Percentiles rank a stretch among this genome's conserved stretches.
Evolutionary conservation across 73 alveolate species (phyloP).

Genomic region (Stentor coeruleus): DNA sequence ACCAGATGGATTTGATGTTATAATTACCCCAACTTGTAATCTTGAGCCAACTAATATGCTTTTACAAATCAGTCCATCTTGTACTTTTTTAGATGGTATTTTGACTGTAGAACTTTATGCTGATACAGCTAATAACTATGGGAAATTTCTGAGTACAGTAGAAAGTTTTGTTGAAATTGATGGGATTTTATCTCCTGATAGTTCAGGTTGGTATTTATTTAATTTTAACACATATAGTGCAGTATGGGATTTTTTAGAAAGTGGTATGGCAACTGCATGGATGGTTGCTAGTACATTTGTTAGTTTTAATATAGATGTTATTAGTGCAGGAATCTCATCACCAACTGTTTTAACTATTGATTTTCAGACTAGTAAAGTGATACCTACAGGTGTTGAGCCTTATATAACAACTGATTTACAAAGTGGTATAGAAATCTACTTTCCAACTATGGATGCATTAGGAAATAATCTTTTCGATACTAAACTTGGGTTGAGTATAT

Average conservation of each 20-base stretch:
- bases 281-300: not conserved
- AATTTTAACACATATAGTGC: constrained; percentile 21
- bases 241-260: constrained; percentile 24
- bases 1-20: not conserved
- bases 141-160: not conserved
- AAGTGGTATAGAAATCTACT: constrained; percentile 6
- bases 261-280: constrained; percentile 13
- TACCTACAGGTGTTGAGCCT: constrained; percentile 23
- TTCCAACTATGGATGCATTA: not conserved
- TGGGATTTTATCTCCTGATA: constrained; percentile 13
- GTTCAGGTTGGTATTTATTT: constrained; percentile 14
- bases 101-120: not conserved
- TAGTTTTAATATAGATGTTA: not conserved
- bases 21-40: not conserved
- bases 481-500: constrained; percentile 6
- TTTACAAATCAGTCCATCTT: not conserved
- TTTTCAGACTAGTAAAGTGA: not conserved
- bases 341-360: not conserved
- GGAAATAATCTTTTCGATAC: constrained; percentile 3
- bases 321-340: not conserved
- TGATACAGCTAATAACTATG: not conserved
- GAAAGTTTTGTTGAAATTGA: not conserved
- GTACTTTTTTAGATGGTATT: not conserved
- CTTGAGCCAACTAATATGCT: constrained; percentile 19
- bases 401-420: not conserved